Percentiles rank a stretch among this genome's conserved stretches.
Conservation (phyloP, 495 filamentous ascomycete species). For the Penicillium desertorum region DNA sequence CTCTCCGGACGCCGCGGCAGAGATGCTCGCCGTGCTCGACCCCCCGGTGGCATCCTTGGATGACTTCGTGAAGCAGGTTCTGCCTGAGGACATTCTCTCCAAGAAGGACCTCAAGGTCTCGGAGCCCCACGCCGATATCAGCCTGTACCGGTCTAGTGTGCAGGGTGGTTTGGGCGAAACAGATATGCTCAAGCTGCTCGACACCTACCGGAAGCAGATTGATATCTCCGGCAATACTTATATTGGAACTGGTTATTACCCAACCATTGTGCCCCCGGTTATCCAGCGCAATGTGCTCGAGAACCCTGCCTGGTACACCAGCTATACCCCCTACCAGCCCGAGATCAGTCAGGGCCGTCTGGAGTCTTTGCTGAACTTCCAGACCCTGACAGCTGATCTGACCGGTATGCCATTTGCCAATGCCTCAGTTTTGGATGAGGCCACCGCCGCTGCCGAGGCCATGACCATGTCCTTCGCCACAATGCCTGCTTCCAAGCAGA, state of each 20-base stretch:
- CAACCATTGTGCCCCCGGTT: slow-evolving; percentile 81
- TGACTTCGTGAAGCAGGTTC: slow-evolving; percentile 84
- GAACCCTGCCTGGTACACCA: slow-evolving; percentile 97
- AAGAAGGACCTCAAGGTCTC: slow-evolving; percentile 52
- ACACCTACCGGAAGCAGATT: slow-evolving; percentile 63
- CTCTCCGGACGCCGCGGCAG: slow-evolving; percentile 62
- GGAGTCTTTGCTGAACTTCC: slow-evolving; percentile 95
- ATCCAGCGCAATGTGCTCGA: slow-evolving; percentile 95
- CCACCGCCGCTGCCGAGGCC: slow-evolving; percentile 92
- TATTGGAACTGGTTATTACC: slow-evolving; percentile 87
- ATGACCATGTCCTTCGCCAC: slow-evolving; percentile 92
- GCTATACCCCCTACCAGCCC: slow-evolving; percentile 97
- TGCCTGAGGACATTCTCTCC: slow-evolving; percentile 82
- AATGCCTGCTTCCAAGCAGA: slow-evolving; percentile 69
- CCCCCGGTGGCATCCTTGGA: slow-evolving; percentile 74
- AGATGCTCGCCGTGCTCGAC: slow-evolving; percentile 81
- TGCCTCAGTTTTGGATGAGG: slow-evolving; percentile 90
- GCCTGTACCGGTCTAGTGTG: slow-evolving; percentile 45
- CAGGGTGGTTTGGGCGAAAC: slow-evolving; percentile 64
- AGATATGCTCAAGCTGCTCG: slow-evolving; percentile 61
- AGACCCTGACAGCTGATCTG: slow-evolving; percentile 89
- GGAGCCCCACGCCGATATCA: slow-evolving; percentile 39
- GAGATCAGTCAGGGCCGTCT: slow-evolving; percentile 95
- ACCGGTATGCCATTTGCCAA: slow-evolving; percentile 89
- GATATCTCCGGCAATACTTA: slow-evolving; percentile 60